Percentiles rank a stretch among this genome's conserved stretches.
These are phyloP conservation scores for Penicillium malachiteum DNA, from an alignment of 495 filamentous ascomycete species.

Conservation along the genomic window DNA sequence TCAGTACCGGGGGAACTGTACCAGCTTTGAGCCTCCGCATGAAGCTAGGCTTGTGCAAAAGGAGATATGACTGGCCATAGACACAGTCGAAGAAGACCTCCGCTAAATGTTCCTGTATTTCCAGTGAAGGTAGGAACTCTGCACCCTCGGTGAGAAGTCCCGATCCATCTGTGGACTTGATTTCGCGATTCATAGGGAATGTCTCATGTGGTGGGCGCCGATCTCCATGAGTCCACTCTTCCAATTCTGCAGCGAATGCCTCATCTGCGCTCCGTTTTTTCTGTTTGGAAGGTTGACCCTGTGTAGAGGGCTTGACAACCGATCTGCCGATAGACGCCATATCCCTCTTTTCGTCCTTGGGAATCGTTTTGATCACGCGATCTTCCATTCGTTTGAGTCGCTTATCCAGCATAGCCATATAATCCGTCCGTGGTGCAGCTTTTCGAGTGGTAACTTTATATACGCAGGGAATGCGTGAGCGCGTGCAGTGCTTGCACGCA, in stretches of 20 bases:
- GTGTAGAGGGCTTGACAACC: constrained; percentile 74
- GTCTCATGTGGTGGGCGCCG: constrained; percentile 49
- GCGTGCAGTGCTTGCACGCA: constrained; percentile 92
- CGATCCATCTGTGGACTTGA: constrained; percentile 65
- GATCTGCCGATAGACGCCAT: constrained; percentile 66
- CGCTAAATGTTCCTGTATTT: constrained; percentile 90
- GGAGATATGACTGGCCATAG: constrained; percentile 91
- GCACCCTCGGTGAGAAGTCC: constrained; percentile 75
- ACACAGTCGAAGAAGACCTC: constrained; percentile 96
- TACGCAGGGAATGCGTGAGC: constrained; percentile 94
- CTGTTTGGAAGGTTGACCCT: constrained; percentile 56
- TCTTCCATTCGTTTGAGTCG: constrained; percentile 94
- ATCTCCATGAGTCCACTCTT: constrained; percentile 71
- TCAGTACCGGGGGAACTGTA: constrained; percentile 76
- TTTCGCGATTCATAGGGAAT: constrained; percentile 54
- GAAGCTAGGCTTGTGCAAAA: constrained; percentile 97
- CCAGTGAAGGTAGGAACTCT: constrained; percentile 79
- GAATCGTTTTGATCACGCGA: constrained; percentile 92
- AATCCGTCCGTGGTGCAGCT: constrained; percentile 93
- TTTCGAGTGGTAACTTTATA: constrained; percentile 97
- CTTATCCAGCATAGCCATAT: constrained; percentile 99
- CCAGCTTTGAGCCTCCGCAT: constrained; percentile 77
- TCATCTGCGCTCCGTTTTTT: constrained; percentile 89
- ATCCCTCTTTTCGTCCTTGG: constrained; percentile 69
- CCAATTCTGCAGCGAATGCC: constrained; percentile 80